These are phyloP conservation scores for Ustilago nuda DNA, from an alignment of 1,284 basidiomycete genomes.

Conservation along the genomic window DNA sequence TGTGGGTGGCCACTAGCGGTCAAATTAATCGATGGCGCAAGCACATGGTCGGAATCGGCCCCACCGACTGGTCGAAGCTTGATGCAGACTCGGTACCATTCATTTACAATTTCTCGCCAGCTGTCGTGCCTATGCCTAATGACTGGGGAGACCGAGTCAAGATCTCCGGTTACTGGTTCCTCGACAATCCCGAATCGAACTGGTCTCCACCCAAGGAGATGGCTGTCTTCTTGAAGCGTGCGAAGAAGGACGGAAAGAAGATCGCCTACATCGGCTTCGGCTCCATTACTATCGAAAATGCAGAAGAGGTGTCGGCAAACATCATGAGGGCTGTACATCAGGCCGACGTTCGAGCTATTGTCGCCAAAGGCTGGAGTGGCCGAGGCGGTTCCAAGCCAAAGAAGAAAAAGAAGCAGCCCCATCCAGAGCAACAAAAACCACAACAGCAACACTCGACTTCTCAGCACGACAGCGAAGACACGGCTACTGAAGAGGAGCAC, in stretches of 20 bases:
- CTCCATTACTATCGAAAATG: conserved; percentile 70
- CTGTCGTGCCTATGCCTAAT: conserved; percentile 58
- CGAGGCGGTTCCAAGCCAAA: conserved; percentile 40
- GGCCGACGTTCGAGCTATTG: conserved; percentile 63
- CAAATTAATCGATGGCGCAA: conserved; percentile 66
- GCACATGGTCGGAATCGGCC: conserved; percentile 53
- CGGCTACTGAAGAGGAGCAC: conserved; percentile 29
- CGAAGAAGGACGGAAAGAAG: conserved; percentile 74
- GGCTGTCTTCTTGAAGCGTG: conserved; percentile 74
- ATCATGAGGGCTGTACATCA: conserved; percentile 57
- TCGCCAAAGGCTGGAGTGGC: conserved; percentile 66
- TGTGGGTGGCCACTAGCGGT: conserved; percentile 61
- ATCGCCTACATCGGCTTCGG: conserved; percentile 66
- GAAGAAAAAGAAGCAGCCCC: conserved; percentile 29
- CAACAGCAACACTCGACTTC: conserved; percentile 4
- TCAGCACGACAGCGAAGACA: conserved; percentile 26
- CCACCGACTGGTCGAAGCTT: conserved; percentile 53
- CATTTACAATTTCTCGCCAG: conserved; percentile 66
- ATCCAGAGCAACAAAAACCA: conserved; percentile 4
- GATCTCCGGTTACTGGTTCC: conserved; percentile 65
- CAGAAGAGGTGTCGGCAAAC: conserved; percentile 66
- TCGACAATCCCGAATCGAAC: conserved; percentile 71
- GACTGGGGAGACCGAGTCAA: conserved; percentile 62
- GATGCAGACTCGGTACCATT: conserved; percentile 55
- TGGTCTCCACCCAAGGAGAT: conserved; percentile 75